phyloP scores from a whole-genome alignment of 2,329 filamentous ascomycete genomes.

The Plectosphaerella cucumerina region DNA sequence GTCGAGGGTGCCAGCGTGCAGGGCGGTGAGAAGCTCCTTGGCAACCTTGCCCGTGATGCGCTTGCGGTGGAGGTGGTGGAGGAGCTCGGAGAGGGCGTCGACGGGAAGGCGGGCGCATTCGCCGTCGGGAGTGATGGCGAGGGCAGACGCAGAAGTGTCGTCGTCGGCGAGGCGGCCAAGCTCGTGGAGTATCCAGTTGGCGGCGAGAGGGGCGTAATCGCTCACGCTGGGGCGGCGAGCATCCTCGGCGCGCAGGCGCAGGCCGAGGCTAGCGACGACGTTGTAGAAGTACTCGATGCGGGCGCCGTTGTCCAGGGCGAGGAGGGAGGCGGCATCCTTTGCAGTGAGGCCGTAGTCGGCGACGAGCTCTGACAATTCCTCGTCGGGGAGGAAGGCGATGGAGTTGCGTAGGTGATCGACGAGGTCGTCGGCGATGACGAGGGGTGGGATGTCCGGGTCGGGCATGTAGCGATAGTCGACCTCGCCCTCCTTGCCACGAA shows the following conservation, averaged over 20 bases:
- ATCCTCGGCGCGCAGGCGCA: constrained; percentile 12
- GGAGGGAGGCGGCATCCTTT: constrained; percentile 80
- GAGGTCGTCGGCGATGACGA: constrained; percentile 70
- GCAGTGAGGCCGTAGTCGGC: constrained; percentile 62
- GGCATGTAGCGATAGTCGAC: constrained; percentile 99
- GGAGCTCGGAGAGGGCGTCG: constrained; percentile 43
- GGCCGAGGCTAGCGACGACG: constrained; percentile 48
- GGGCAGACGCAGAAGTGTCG: not conserved
- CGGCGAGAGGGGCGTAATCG: constrained; percentile 41
- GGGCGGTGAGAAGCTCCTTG: constrained; percentile 52
- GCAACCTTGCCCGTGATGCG: constrained; percentile 54
- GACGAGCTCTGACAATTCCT: constrained; percentile 59
- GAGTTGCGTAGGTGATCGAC: constrained; percentile 58
- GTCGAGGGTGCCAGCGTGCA: constrained; percentile 44
- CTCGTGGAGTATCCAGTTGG: constrained; percentile 72
- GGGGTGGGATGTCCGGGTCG: constrained; percentile 81
- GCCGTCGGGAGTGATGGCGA: constrained; percentile 40
- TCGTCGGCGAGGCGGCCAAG: constrained; percentile 60
- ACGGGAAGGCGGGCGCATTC: constrained; percentile 42
- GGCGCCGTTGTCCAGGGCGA: constrained; percentile 72
- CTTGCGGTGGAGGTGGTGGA: constrained; percentile 41
- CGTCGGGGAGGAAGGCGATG: constrained; percentile 70
- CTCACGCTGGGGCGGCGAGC: constrained; percentile 19
- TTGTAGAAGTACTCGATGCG: constrained; percentile 78
- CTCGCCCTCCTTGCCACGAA: constrained; percentile 92